Evolutionary conservation across 441 rosid genomes (phyloP), one percentile per base, ranked within the genome.

Genomic region (Bocquillonia castaneifolia): DNA sequence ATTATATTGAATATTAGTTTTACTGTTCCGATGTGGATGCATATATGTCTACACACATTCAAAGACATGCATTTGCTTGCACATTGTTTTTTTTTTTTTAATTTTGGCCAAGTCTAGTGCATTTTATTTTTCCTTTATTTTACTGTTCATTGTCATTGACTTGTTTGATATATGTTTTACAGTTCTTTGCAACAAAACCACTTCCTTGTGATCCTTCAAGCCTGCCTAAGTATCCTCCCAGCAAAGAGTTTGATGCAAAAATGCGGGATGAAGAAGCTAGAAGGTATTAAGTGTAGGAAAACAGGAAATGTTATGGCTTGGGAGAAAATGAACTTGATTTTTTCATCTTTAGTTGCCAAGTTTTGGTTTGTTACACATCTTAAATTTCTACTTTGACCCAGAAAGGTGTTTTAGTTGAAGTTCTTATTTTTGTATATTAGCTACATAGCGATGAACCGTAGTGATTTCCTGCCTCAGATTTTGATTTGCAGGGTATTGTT

Each of bases 171-270:
- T 61, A 40, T 80, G 34, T 64, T 58, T 54, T 73, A 40, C 84
- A 92, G 97, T 90, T 94, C 87, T 90, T 94, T 69, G 51, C 78
- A 29, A 78, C 79, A 29, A 86, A 84, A 69, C 97, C 97, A 18
- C 79, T 90, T 74, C 97, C 99, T 37, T 94, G 96, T 79, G 82
- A 83, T 78, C 97, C 99, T 74, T 87, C 91, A 73, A 90, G 88
- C 76, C 86, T 94, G 80, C 97, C 96, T 3, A 90, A 81, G 74
- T 94, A 88, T 84, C 97, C 99, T 70, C 96, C 99, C 39, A 91
- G 96, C 88, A 89, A 91, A 83, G 97, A 89, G 83, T 84, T 91
- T 47, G 97, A 93, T 77, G 99, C 95, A 10, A 93, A 93, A 76
- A 60, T 91, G 69, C 85, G 97, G 67, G 96, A 91, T 63, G 96